Conservation (phyloP, 75 land plant genomes). For the Adiantum capillusveneris region DNA sequence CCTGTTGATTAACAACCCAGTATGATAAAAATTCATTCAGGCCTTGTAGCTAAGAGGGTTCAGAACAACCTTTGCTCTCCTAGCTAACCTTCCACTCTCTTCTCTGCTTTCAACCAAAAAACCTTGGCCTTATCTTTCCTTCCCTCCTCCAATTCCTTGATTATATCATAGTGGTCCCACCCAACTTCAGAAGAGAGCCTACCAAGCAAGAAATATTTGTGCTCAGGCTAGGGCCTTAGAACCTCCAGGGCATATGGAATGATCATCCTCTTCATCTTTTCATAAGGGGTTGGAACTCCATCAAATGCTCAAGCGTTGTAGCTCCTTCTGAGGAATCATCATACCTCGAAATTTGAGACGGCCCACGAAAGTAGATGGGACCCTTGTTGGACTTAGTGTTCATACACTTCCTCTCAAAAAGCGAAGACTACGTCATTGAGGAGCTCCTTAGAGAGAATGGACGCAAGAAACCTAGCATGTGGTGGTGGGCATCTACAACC, state of each 20-base stretch:
- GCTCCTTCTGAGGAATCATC: constrained; percentile 47
- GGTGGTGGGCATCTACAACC: constrained; percentile 42
- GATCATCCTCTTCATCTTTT: constrained; percentile 49
- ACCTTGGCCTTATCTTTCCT: constrained; percentile 27
- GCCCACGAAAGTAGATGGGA: constrained; percentile 44
- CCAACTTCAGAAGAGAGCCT: constrained; percentile 41
- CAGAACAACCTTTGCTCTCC: neutral
- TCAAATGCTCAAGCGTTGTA: constrained; percentile 35
- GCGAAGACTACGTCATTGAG: constrained; percentile 43
- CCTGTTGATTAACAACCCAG: too few species aligned
- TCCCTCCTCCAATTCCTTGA: constrained; percentile 32
- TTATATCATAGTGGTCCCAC: constrained; percentile 40
- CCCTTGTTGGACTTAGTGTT: constrained; percentile 49
- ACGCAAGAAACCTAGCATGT: constrained; percentile 49
- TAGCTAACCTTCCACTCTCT: constrained; percentile 16
- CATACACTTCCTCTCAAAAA: constrained; percentile 45
- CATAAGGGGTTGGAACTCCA: constrained; percentile 48
- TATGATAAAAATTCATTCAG: too few species aligned
- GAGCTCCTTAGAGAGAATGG: constrained; percentile 50
- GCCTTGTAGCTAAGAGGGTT: too few species aligned
- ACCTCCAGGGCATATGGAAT: constrained; percentile 53
- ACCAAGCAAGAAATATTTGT: constrained; percentile 39
- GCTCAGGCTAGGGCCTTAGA: constrained; percentile 41
- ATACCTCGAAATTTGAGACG: constrained; percentile 49
- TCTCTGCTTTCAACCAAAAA: constrained; percentile 13